phyloP scores from a whole-genome alignment of 75 land plant genomes.

The Selaginella moellendorffii region DNA sequence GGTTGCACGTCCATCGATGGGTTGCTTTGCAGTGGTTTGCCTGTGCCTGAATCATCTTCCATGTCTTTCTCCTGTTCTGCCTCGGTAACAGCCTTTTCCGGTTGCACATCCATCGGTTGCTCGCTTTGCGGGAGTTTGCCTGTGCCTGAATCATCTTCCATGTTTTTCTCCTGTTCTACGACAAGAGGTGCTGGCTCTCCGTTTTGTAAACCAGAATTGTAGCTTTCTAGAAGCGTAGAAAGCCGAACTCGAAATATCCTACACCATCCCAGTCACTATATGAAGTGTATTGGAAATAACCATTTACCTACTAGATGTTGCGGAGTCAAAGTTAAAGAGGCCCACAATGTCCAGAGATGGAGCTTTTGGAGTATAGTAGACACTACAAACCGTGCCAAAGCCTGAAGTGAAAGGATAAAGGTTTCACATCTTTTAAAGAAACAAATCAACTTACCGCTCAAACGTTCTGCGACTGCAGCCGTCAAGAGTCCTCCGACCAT shows the following conservation, averaged over 20 bases:
- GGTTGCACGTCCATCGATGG: background rate
- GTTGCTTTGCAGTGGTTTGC: background rate
- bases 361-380: constrained; percentile 37
- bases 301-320: constrained; percentile 48
- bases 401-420: constrained; percentile 27
- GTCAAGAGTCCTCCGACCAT: constrained; percentile 77
- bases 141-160: background rate
- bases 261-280: constrained; percentile 1
- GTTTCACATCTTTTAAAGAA: background rate
- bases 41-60: background rate
- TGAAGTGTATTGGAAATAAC: background rate
- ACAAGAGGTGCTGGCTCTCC: background rate
- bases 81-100: background rate
- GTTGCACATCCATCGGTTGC: background rate
- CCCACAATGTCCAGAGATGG: constrained; percentile 65
- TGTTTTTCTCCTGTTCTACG: background rate
- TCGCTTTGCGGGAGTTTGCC: background rate
- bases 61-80: background rate
- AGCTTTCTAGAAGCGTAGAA: constrained; percentile 15
- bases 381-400: constrained; percentile 56
- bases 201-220: background rate
- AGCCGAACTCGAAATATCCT: constrained; percentile 33
- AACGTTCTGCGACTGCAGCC: constrained; percentile 86
- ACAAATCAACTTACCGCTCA: constrained; percentile 42
- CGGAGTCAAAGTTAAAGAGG: constrained; percentile 60